A percentile compares a stretch with the other conserved stretches of the same genome.
phyloP scores from a whole-genome alignment of 768 basidiomycete genomes.

The Thelephora ganbajun region DNA sequence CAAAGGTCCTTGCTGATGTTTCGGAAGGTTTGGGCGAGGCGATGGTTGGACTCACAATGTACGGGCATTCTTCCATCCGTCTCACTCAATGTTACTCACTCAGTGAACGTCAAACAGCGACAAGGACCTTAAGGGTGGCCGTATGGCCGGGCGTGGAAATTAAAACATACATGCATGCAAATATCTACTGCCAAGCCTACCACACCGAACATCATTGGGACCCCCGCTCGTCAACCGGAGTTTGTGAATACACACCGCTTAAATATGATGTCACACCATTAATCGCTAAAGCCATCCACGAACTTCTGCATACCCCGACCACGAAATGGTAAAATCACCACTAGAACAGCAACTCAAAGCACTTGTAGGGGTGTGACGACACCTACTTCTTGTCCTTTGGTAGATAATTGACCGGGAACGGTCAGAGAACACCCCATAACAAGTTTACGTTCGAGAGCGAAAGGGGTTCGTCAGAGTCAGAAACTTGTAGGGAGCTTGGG shows the following conservation, averaged over 20 bases:
- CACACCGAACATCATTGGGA: no score
- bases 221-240: no score
- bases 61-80: constrained; percentile 20
- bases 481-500: constrained; percentile 39
- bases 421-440: constrained; percentile 33
- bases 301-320: no score
- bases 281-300: neutral
- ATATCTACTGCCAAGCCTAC: no score
- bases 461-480: constrained; percentile 38
- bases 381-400: no score
- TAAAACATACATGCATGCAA: constrained; percentile 20
- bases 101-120: constrained; percentile 28
- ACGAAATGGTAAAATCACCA: no score
- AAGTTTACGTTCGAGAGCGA: constrained; percentile 52
- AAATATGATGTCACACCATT: neutral
- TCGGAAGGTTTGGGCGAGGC: constrained; percentile 77
- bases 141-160: constrained; percentile 54
- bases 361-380: constrained; percentile 12
- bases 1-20: constrained; percentile 79
- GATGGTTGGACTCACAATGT: constrained; percentile 94
- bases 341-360: constrained; percentile 22
- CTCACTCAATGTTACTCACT: neutral
- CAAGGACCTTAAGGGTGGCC: constrained; percentile 55
- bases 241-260: no score
- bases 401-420: no score